These are phyloP conservation scores for Macrolepiota dolichaula DNA, from an alignment of 768 basidiomycete species.

Conservation along the genomic window DNA sequence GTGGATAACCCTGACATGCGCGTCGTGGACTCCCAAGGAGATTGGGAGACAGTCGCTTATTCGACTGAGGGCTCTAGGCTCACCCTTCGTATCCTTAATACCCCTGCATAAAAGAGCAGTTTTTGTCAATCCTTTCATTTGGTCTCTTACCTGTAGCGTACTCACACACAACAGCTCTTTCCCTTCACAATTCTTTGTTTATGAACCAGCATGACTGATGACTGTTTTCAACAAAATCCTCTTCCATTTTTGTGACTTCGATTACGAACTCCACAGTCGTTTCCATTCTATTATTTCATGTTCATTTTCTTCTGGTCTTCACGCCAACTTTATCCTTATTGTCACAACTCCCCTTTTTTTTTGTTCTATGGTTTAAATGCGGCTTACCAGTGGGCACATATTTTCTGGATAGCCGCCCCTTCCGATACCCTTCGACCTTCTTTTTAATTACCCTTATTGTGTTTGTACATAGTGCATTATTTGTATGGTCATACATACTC, in stretches of 20 bases:
- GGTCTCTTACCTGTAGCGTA: neutral
- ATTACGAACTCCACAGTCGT: neutral
- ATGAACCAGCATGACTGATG: neutral
- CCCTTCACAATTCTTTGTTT: too few relatives aligned
- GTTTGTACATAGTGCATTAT: slow-evolving; percentile 10
- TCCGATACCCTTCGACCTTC: slow-evolving; percentile 8
- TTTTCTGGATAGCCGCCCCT: slow-evolving; percentile 7
- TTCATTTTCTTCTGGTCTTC: neutral
- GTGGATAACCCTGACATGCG: slow-evolving; percentile 34
- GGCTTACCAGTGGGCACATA: neutral
- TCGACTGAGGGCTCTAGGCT: slow-evolving; percentile 49
- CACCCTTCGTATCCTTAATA: slow-evolving; percentile 52
- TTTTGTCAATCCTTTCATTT: neutral
- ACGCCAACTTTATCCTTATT: slow-evolving; percentile 5
- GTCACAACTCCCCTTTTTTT: neutral
- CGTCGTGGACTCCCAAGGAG: slow-evolving; percentile 51
- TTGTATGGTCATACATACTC: neutral
- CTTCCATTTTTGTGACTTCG: neutral
- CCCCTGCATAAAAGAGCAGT: slow-evolving; percentile 12
- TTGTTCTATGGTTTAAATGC: neutral
- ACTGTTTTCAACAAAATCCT: neutral
- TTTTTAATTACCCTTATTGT: slow-evolving; percentile 4
- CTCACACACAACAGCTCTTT: neutral
- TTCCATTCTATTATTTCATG: neutral
- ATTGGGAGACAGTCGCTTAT: slow-evolving; percentile 54